Conservation (phyloP, 1,284 basidiomycete species). For the Rhodotorula sp. region DNA sequence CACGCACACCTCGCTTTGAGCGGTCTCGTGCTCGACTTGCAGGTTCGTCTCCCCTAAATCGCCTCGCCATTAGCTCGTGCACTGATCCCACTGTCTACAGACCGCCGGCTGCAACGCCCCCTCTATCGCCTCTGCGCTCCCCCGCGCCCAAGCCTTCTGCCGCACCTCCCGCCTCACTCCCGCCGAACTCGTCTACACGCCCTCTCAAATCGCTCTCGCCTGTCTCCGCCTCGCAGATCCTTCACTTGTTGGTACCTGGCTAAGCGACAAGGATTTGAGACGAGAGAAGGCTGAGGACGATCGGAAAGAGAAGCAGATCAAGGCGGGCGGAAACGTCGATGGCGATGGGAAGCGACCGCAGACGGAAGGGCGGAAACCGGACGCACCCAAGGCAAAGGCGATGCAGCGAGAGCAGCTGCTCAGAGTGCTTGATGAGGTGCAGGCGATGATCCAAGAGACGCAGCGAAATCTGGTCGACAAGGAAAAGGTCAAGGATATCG, state of each 20-base stretch:
- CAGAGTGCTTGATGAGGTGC: conserved; percentile 58
- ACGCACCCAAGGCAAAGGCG: not conserved
- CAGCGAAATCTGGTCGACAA: conserved; percentile 65
- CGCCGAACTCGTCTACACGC: conserved; percentile 85
- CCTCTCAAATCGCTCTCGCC: conserved; percentile 90
- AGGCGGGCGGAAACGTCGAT: not conserved
- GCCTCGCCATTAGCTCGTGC: conserved; percentile 9
- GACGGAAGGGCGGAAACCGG: not conserved
- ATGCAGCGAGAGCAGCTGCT: conserved; percentile 47
- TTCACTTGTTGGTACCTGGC: conserved; percentile 64
- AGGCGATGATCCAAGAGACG: conserved; percentile 58
- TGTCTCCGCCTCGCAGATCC: conserved; percentile 67
- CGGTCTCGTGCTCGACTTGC: conserved; percentile 86
- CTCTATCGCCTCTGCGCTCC: not conserved
- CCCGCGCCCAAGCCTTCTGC: conserved; percentile 52
- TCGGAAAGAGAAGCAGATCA: not conserved
- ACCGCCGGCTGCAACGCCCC: conserved; percentile 3
- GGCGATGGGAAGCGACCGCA: not conserved
- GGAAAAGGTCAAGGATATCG: conserved; percentile 80
- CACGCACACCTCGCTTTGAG: conserved; percentile 84
- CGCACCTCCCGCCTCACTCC: conserved; percentile 79
- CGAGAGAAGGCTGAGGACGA: too few relatives aligned
- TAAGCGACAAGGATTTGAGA: conserved; percentile 35
- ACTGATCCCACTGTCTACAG: not conserved
- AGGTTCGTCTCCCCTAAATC: conserved; percentile 57